Evolutionary conservation across 2,329 filamentous ascomycete genomes (phyloP).

Genomic region (Diaporthe velutina): DNA sequence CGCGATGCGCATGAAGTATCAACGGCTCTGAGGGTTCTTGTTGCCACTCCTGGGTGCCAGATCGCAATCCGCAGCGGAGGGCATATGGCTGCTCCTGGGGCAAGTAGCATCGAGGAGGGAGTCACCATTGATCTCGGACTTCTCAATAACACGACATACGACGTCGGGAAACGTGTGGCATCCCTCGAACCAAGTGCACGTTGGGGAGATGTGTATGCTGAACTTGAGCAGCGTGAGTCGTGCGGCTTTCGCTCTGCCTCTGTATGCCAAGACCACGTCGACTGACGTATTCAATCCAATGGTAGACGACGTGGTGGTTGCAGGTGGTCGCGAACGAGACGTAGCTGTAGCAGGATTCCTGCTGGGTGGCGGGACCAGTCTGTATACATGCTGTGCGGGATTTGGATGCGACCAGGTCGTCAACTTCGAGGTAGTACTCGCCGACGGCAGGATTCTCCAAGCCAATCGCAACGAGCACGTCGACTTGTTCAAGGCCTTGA

Average conservation of each 20-base stretch:
- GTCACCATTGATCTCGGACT: slow-evolving; percentile 26
- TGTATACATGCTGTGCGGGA: slow-evolving; percentile 3
- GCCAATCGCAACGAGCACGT: neutral
- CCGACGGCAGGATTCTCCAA: slow-evolving; percentile 24
- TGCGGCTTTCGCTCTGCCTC: too few species aligned
- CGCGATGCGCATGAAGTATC: slow-evolving; percentile 2
- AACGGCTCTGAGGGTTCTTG: neutral
- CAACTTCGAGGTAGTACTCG: slow-evolving; percentile 29
- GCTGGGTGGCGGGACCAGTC: slow-evolving; percentile 15
- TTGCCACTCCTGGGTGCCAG: neutral
- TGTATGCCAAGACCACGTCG: accelerated
- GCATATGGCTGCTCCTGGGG: slow-evolving; percentile 2
- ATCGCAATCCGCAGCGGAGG: slow-evolving; percentile 22
- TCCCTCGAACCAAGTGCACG: slow-evolving; percentile 5
- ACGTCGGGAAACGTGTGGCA: slow-evolving; percentile 4
- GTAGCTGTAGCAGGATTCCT: slow-evolving; percentile 10
- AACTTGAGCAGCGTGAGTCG: slow-evolving; percentile 12
- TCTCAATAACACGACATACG: neutral
- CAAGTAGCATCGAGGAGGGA: slow-evolving; percentile 14
- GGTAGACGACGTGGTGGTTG: slow-evolving; percentile 15
- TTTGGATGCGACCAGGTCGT: slow-evolving; percentile 30
- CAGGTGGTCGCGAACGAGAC: slow-evolving; percentile 17
- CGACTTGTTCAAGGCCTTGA: slow-evolving; percentile 22
- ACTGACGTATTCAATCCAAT: too few species aligned
- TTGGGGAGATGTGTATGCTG: slow-evolving; percentile 20